phyloP scores from a whole-genome alignment of 23 red algal genomes.

The Cyanidium caldarium region DNA sequence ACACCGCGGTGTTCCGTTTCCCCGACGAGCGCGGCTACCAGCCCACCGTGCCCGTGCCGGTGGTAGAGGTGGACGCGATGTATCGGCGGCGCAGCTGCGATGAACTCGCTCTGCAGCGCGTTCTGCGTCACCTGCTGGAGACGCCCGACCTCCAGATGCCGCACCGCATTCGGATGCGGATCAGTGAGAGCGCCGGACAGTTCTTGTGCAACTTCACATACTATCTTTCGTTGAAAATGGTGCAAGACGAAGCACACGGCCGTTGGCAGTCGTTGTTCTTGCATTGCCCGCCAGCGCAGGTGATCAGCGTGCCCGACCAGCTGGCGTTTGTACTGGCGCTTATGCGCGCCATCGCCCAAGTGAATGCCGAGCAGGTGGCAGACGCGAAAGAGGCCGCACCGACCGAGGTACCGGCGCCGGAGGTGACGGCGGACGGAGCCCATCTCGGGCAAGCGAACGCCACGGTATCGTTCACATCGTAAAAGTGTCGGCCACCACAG shows the following conservation, averaged over 20 bases:
- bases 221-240: background rate
- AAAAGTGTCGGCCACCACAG: too few species aligned
- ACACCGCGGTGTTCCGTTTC: background rate
- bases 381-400: too few species aligned
- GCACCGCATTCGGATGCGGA: too few species aligned
- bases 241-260: background rate
- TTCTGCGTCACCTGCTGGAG: too few species aligned
- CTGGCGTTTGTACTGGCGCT: background rate
- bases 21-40: background rate
- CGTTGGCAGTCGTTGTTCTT: background rate
- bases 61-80: background rate
- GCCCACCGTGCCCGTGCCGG: background rate
- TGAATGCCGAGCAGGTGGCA: conserved; percentile 2
- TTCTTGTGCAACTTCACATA: background rate
- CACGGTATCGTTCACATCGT: too few species aligned
- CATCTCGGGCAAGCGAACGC: too few species aligned
- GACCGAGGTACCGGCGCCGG: too few species aligned
- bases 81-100: too few species aligned
- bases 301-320: background rate
- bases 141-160: too few species aligned
- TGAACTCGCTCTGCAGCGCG: too few species aligned
- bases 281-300: background rate
- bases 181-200: background rate
- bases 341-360: background rate
- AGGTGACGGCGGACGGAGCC: too few species aligned